phyloP scores from a whole-genome alignment of 441 rosid species.

The Metrosideros polymorpha region DNA sequence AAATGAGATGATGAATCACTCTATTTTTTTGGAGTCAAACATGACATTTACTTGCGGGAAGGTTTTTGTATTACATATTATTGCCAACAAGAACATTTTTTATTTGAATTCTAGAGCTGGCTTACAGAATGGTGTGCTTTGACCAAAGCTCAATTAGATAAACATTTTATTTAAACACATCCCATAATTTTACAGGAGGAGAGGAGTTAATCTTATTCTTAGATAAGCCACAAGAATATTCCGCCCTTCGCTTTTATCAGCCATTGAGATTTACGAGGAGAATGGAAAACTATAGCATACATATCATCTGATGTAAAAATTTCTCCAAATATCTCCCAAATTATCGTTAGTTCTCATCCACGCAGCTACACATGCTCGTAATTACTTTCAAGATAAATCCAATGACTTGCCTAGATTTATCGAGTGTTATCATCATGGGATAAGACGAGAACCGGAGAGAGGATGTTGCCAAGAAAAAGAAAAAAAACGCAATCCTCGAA shows the following conservation, averaged over 20 bases:
- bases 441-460: not conserved
- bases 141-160: not conserved
- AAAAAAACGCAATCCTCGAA: not conserved
- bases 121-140: not conserved
- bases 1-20: not conserved
- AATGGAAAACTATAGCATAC: not conserved
- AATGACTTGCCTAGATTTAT: not conserved
- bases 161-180: too few species aligned
- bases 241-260: not conserved
- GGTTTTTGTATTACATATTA: not conserved
- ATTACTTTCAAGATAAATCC: not conserved
- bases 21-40: not conserved
- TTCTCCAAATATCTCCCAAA: not conserved
- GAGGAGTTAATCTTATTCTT: not conserved
- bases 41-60: not conserved
- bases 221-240: not conserved
- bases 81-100: not conserved
- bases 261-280: not conserved
- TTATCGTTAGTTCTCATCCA: not conserved
- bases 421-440: not conserved
- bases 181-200: too few species aligned
- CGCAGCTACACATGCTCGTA: not conserved
- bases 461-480: not conserved
- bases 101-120: not conserved
- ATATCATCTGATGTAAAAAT: not conserved